Conservation (phyloP, 139 green algal genomes). For the Choricystis sp. region DNA sequence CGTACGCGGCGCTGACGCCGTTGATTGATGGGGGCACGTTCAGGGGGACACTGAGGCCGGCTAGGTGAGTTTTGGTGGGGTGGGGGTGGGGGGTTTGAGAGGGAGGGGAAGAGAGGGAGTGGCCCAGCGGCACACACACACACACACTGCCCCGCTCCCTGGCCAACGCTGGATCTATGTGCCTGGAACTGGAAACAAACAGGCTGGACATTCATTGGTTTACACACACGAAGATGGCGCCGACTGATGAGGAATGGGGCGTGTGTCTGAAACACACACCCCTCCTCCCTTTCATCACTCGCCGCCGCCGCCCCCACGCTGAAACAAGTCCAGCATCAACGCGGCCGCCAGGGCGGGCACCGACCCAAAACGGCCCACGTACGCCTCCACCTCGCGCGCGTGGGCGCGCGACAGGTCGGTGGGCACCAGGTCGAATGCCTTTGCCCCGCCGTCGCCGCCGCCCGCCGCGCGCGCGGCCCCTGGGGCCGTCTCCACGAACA, state of each 20-base stretch:
- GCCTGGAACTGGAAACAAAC: neutral
- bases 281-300: neutral
- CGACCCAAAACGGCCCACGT: slow-evolving; percentile 45
- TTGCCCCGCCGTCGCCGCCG: slow-evolving; percentile 14
- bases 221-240: neutral
- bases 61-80: slow-evolving; percentile 10
- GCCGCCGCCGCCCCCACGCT: slow-evolving; percentile 11
- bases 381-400: slow-evolving; percentile 48
- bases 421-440: slow-evolving; percentile 31
- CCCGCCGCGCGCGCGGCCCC: neutral
- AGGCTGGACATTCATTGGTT: neutral
- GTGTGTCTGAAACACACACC: neutral
- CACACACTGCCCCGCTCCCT: neutral
- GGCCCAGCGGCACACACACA: neutral
- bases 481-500: neutral
- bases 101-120: neutral
- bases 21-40: slow-evolving; percentile 61
- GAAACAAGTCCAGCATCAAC: slow-evolving; percentile 67
- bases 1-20: slow-evolving; percentile 66
- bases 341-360: slow-evolving; percentile 73
- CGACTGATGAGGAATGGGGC: neutral
- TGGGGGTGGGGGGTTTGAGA: neutral
- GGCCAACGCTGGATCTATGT: neutral
- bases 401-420: slow-evolving; percentile 13
- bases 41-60: slow-evolving; percentile 44